Percentiles rank a stretch among this genome's conserved stretches.
Evolutionary conservation across 169 alveolate species (phyloP).

Genomic region (Plasmodium gallinaceum): DNA sequence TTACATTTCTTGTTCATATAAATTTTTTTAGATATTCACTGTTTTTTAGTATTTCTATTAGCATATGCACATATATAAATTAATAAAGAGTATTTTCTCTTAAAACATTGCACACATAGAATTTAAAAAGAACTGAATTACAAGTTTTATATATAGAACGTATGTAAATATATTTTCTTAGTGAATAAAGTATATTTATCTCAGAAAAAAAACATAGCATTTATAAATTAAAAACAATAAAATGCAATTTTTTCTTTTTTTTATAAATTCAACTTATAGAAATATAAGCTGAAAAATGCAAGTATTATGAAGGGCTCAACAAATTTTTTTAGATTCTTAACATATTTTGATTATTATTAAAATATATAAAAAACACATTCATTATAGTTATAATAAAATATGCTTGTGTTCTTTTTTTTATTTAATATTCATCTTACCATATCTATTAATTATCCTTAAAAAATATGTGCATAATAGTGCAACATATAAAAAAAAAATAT

Average conservation of each 20-base stretch:
- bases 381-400: background rate
- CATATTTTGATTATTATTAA: background rate
- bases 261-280: background rate
- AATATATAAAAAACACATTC: background rate
- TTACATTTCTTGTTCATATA: background rate
- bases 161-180: constrained; percentile 29
- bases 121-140: constrained; percentile 9
- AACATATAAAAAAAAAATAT: background rate
- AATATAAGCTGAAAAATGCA: no score
- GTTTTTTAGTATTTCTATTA: constrained; percentile 22
- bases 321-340: no score
- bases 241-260: constrained; percentile 25
- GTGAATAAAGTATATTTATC: constrained; percentile 11
- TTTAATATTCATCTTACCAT: no score
- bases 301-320: no score
- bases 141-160: background rate
- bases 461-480: constrained; percentile 40
- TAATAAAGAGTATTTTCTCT: constrained; percentile 42
- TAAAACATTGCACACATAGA: constrained; percentile 23
- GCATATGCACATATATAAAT: constrained; percentile 1
- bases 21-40: constrained; percentile 16
- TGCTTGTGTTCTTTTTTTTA: background rate
- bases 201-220: constrained; percentile 20
- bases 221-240: constrained; percentile 8
- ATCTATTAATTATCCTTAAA: background rate